A percentile compares a stretch with the other conserved stretches of the same genome.
These are phyloP conservation scores for Plectosphaerella plurivora DNA, from an alignment of 2,329 filamentous ascomycete species.

Conservation along the genomic window DNA sequence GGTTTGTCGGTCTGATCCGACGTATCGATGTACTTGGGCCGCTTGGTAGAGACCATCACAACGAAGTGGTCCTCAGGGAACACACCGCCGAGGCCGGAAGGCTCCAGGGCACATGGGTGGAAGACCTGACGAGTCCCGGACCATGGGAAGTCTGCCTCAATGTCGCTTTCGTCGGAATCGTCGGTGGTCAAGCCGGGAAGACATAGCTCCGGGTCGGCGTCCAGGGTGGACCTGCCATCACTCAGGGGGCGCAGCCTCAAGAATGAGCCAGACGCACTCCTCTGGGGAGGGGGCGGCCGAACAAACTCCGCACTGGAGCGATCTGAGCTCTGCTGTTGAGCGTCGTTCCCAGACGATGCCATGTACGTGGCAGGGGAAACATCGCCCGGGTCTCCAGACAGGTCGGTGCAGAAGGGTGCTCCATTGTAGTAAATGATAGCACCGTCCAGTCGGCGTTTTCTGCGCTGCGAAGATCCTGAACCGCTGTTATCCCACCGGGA, in stretches of 20 bases:
- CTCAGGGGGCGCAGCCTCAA: constrained; percentile 46
- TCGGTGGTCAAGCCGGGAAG: constrained; percentile 22
- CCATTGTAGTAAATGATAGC: constrained; percentile 82
- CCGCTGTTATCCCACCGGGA: constrained; percentile 43
- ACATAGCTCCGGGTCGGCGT: constrained; percentile 22
- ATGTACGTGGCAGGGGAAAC: constrained; percentile 43
- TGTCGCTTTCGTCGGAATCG: constrained; percentile 30
- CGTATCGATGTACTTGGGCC: constrained; percentile 24
- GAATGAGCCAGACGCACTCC: constrained; percentile 48
- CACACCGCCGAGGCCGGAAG: constrained; percentile 55
- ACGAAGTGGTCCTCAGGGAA: constrained; percentile 62
- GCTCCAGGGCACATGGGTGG: constrained; percentile 39
- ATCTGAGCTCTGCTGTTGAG: constrained; percentile 14
- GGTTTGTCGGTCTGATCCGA: constrained; percentile 6
- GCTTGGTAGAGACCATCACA: constrained; percentile 47
- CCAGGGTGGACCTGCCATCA: constrained; percentile 21
- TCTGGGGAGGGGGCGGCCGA: constrained; percentile 15
- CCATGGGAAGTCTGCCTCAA: constrained; percentile 38
- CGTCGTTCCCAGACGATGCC: constrained; percentile 37
- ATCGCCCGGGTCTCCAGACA: constrained; percentile 62
- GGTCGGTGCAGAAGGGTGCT: constrained; percentile 74
- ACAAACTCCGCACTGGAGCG: constrained; percentile 14
- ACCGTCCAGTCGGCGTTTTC: constrained; percentile 59
- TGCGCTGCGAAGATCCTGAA: constrained; percentile 42
- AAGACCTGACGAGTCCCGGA: constrained; percentile 35